Evolutionary conservation across 1,139 yeast species (phyloP), one percentile per base, ranked within the genome.

Genomic region (Taphrina confusa): DNA sequence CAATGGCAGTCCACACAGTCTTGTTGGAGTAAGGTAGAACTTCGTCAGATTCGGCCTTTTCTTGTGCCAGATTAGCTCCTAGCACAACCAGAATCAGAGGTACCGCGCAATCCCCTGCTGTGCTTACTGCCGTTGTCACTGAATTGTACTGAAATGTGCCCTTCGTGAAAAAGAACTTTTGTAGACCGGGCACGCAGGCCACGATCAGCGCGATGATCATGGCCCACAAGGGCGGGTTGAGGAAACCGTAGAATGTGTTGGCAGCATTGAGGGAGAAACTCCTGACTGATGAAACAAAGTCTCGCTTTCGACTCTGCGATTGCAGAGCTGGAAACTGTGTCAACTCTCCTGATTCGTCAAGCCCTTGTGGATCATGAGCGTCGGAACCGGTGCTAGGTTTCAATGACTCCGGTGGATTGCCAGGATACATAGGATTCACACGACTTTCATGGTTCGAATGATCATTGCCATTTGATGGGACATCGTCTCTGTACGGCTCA

Each of bases 171-270:
- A 91, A 80, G 61, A 80, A 78, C 52, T 77, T 74, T 68, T 88
- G 88, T 28, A 91, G 71, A 1, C 78, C 75, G 2, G 95, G 89
- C 16, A 88, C 77, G 0, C 94, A 82, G 0, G 97, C 98, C 60
- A 92, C 91, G 25, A 87, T 65, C 18, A 92, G 83, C 8, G 97
- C 84, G 0, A 85, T 73, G 25, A 88, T 72, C 97, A 92, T 92
- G 11, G 97, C 85, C 78, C 90, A 92, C 64, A 92, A 76, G 8
- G 98, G 98, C 9, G 97, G 97, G 72, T 92, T 92, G 95, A 92
- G 89, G 68, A 83, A 83, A 34, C 72, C 68, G 60, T 78, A 57
- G 23, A 54, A 27, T 1, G 58, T 44, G 28, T 33, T 42, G 27
- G 33, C 16, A 18, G 45, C 25, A 25, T n/a, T 20, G 16, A 44